phyloP scores from a whole-genome alignment of 306 rosid genomes.

The Inga leiocalycina region DNA sequence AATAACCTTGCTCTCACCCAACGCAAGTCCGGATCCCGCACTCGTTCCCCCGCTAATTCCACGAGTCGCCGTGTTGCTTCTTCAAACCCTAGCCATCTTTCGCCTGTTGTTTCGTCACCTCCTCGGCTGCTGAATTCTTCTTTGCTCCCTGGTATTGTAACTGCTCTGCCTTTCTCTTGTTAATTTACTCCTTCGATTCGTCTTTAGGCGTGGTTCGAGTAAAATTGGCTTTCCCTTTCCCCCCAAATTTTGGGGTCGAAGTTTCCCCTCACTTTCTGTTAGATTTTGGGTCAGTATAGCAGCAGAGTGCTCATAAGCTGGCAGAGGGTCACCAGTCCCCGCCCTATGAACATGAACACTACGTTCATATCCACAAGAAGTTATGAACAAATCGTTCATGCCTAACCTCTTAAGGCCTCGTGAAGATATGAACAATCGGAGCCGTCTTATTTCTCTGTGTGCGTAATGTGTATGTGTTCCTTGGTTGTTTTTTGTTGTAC shows the following conservation, averaged over 20 bases:
- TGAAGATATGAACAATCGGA: background rate
- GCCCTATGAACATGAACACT: background rate
- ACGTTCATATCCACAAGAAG: background rate
- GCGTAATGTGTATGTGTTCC: background rate
- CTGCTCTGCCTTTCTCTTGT: background rate
- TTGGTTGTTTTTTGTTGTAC: background rate
- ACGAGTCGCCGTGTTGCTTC: background rate
- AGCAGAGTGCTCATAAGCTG: background rate
- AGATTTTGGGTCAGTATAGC: background rate
- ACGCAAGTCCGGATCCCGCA: background rate
- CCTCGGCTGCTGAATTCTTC: constrained; percentile 10
- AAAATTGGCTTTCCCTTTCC: background rate
- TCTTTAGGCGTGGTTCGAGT: background rate
- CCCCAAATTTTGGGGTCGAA: background rate
- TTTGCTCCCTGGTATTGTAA: constrained; percentile 27
- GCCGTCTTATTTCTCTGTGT: background rate
- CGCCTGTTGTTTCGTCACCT: constrained; percentile 22
- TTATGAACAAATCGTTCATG: background rate
- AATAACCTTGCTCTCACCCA: background rate
- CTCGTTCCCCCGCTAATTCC: constrained; percentile 8
- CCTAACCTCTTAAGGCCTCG: background rate
- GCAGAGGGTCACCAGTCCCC: background rate
- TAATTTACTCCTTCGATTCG: background rate
- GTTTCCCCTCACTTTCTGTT: background rate
- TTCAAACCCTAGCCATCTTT: constrained; percentile 26